Base-by-base conservation (phyloP, 169 alveolate genomes). In the Plasmodium vinckei region DNA sequence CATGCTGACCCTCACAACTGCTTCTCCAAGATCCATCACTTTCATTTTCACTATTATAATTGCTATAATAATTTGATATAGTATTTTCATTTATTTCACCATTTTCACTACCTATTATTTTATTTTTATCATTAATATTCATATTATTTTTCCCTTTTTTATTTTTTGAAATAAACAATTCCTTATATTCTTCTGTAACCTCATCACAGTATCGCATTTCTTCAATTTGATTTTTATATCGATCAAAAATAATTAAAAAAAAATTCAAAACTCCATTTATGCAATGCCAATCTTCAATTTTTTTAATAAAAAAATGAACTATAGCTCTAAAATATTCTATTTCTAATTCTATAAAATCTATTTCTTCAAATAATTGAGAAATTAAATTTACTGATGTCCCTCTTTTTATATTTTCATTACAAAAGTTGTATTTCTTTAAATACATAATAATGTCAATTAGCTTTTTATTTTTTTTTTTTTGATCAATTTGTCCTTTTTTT, bases 241-340 rank as follows among this genome's bases (percentile, higher is more conserved):
- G 25, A 23, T 75, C 88, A 39, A 75, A 75, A 51, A 75, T 63
- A 21, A 63, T 15, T 27, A 75, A 33, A 9, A 75, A 19, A 75
- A 75, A 75, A 2, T 46, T 75, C 0, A 56, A 44, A 6, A 75
- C 88, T 1, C 88, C 88, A 75, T 33, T 75, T 46, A 75, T 15
- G 21, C 88, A 75, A 44, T 75, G 88, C 88, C 88, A 75, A 56
- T 75, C 88, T 75, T 75, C 88, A 25, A 75, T 75, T 64, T 63
- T 33, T 23, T 33, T 75, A 64, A 75, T 75, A 75, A 27, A 75
- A 64, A 75, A 75, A 75, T 17, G 27, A 9, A 75, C 5, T 0
- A 75, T 15, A 0, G 60, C 23, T 49, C 46, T 23, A 21, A 75
- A 42, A 69, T 63, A 75, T 21, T 75, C 77, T 19, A 33, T 25